Conservation (phyloP, 495 filamentous ascomycete species). For the Oidiodendron maius region DNA sequence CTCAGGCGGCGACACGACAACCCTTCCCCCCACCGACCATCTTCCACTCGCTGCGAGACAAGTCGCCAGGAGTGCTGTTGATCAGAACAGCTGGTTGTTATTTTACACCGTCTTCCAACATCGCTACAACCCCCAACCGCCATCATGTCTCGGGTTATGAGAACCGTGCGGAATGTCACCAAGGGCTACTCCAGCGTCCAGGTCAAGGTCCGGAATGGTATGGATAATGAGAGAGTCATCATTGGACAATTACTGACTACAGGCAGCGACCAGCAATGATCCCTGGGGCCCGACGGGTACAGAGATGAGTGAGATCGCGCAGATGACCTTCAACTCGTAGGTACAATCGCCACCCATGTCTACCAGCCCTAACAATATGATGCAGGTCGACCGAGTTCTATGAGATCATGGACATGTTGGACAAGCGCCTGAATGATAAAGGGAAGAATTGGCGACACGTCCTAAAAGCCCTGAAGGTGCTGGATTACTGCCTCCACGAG, state of each 20-base stretch:
- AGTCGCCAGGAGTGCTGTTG: background rate
- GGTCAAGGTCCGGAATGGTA: slow-evolving; percentile 99
- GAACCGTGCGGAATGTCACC: slow-evolving; percentile 99
- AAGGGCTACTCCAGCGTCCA: slow-evolving; percentile 97
- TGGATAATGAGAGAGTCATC: slow-evolving; percentile 25
- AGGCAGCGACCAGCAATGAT: slow-evolving; percentile 92
- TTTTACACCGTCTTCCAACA: background rate
- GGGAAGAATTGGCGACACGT: slow-evolving; percentile 99
- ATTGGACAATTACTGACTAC: slow-evolving; percentile 5
- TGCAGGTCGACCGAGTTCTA: slow-evolving; percentile 91
- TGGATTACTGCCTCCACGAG: slow-evolving; percentile 98
- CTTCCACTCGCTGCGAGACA: background rate
- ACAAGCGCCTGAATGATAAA: slow-evolving; percentile 98
- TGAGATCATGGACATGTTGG: slow-evolving; percentile 99
- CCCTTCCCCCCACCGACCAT: slow-evolving; percentile 5
- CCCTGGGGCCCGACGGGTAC: slow-evolving; percentile 98
- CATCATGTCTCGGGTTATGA: slow-evolving; percentile 93
- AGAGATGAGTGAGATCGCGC: slow-evolving; percentile 98
- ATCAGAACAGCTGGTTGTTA: no score
- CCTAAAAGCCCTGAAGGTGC: slow-evolving; percentile 92
- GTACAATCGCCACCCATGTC: slow-evolving; percentile 18
- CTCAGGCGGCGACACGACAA: background rate
- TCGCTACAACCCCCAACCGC: slow-evolving; percentile 11
- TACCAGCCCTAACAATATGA: slow-evolving; percentile 2
- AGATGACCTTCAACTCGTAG: slow-evolving; percentile 95